phyloP scores from a whole-genome alignment of 2,329 filamentous ascomycete genomes.

The Nothophaeocryptopus gaeumannii region DNA sequence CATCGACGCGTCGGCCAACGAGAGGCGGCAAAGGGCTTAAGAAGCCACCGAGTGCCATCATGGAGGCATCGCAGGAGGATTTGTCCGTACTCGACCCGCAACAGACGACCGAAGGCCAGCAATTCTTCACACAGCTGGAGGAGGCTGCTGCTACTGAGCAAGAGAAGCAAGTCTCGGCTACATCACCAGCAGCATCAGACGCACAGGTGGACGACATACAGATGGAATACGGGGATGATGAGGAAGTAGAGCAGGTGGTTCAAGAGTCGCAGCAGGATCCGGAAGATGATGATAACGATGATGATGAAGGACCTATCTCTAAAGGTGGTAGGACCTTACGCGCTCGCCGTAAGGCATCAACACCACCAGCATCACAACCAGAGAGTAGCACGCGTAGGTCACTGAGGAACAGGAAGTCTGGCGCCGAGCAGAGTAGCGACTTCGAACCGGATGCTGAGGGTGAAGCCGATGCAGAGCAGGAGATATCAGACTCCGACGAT shows the following conservation, averaged over 20 bases:
- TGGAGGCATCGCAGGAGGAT: constrained; percentile 55
- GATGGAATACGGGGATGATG: constrained; percentile 34
- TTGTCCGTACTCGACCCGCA: constrained; percentile 35
- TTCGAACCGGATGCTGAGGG: constrained; percentile 60
- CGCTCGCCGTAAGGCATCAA: constrained; percentile 31
- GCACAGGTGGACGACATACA: constrained; percentile 37
- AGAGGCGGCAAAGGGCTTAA: constrained; percentile 50
- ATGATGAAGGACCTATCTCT: constrained; percentile 54
- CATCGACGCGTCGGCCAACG: constrained; percentile 40
- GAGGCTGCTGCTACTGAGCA: constrained; percentile 27
- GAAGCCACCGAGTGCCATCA: constrained; percentile 48
- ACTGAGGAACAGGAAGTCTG: constrained; percentile 43
- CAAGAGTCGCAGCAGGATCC: constrained; percentile 39
- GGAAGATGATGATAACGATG: constrained; percentile 50
- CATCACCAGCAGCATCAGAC: constrained; percentile 26
- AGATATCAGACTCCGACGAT: constrained; percentile 51
- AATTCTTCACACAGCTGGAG: constrained; percentile 32
- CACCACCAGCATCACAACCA: constrained; percentile 34
- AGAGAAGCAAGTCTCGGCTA: constrained; percentile 32
- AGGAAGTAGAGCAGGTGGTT: constrained; percentile 45
- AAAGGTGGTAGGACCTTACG: constrained; percentile 43
- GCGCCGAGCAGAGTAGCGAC: constrained; percentile 58
- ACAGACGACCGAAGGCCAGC: constrained; percentile 33
- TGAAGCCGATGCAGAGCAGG: constrained; percentile 54
- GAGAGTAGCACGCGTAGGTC: constrained; percentile 38